Conservation (phyloP, 164 flowering plant species). For the Akebia trifoliata region DNA sequence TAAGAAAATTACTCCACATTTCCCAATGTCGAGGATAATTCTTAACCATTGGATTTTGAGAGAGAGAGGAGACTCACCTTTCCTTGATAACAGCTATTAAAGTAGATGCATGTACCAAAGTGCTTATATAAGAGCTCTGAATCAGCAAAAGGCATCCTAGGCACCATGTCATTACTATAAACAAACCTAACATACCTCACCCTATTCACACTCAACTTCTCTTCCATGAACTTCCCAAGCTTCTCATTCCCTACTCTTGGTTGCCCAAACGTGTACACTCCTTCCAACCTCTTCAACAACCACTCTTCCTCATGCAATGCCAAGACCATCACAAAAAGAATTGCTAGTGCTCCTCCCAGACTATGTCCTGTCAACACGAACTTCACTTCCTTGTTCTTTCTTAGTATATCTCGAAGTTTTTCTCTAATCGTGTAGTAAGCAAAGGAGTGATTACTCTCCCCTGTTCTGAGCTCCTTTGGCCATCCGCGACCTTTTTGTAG, state of each 20-base stretch:
- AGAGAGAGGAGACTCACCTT: conserved; percentile 50
- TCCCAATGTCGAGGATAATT: conserved; percentile 3
- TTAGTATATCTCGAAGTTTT: conserved; percentile 32
- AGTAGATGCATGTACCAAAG: conserved; percentile 60
- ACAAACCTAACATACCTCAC: conserved; percentile 61
- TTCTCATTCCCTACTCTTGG: conserved; percentile 71
- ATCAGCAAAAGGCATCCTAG: conserved; percentile 72
- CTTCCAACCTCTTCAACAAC: conserved; percentile 56
- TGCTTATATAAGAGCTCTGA: conserved; percentile 51
- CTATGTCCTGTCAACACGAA: conserved; percentile 81
- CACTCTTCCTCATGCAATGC: conserved; percentile 43
- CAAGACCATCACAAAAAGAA: conserved; percentile 47
- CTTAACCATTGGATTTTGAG: no score
- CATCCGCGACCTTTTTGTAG: conserved; percentile 38
- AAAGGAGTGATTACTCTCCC: background rate
- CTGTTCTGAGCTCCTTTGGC: conserved; percentile 41
- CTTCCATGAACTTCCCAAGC: conserved; percentile 56
- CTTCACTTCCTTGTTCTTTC: conserved; percentile 35
- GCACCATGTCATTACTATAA: conserved; percentile 73
- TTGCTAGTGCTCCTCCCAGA: conserved; percentile 77
- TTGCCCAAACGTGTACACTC: conserved; percentile 83
- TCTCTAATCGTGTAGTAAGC: conserved; percentile 67
- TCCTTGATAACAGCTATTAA: conserved; percentile 56
- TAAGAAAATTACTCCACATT: background rate
- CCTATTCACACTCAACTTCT: conserved; percentile 22